phyloP scores from a whole-genome alignment of 768 basidiomycete species.

The Tulasnella sp. region DNA sequence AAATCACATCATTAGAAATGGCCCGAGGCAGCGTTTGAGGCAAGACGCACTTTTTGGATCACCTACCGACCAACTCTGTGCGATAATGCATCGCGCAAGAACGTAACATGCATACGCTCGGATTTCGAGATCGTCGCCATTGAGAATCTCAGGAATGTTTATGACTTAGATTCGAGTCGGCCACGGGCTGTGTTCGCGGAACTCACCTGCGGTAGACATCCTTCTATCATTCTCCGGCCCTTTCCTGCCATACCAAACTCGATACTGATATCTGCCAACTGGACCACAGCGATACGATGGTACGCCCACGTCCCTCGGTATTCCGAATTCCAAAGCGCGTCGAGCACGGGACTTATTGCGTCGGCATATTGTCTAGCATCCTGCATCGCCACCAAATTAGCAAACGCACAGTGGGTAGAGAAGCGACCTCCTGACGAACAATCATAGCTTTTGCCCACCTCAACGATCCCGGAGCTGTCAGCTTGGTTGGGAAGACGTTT shows the following conservation, averaged over 20 bases:
- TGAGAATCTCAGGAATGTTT: constrained; percentile 40
- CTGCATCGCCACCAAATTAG: constrained; percentile 28
- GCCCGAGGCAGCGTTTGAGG: not conserved
- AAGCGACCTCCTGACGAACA: not conserved
- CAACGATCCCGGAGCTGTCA: not conserved
- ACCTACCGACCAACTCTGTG: constrained; percentile 22
- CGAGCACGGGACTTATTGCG: constrained; percentile 53
- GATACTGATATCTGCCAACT: constrained; percentile 66
- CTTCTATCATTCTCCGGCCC: constrained; percentile 53
- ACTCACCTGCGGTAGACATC: constrained; percentile 68
- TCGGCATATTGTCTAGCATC: constrained; percentile 49
- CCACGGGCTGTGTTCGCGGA: not conserved
- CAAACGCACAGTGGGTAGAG: not conserved
- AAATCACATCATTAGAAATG: not conserved
- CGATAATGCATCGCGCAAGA: constrained; percentile 61
- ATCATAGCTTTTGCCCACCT: not conserved
- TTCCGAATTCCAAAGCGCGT: constrained; percentile 67
- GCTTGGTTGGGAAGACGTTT: constrained; percentile 1
- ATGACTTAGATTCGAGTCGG: not conserved
- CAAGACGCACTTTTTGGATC: constrained; percentile 33
- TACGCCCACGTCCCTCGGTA: constrained; percentile 55
- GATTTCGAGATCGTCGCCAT: constrained; percentile 61
- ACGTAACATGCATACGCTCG: constrained; percentile 64
- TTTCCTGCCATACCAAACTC: constrained; percentile 65
- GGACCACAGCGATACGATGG: constrained; percentile 54